These are phyloP conservation scores for Luffa aegyptiaca DNA, from an alignment of 306 rosid species.

Conservation along the genomic window DNA sequence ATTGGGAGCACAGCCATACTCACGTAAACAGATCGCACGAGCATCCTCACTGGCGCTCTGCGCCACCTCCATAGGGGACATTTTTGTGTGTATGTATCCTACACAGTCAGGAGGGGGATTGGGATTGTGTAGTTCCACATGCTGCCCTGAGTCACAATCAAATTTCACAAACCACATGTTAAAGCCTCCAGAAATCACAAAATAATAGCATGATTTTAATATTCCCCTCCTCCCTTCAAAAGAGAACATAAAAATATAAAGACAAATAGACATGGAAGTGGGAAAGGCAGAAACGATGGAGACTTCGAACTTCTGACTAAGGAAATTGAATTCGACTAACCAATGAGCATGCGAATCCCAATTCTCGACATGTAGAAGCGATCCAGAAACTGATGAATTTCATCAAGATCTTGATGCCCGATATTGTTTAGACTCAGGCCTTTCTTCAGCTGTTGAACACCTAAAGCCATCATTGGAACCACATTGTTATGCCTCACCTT, in stretches of 20 bases:
- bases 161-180: neutral
- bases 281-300: neutral
- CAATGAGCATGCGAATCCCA: slow-evolving; percentile 97
- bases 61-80: slow-evolving; percentile 79
- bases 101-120: slow-evolving; percentile 67
- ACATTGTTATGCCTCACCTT: slow-evolving; percentile 97
- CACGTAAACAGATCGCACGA: slow-evolving; percentile 65
- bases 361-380: slow-evolving; percentile 97
- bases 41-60: slow-evolving; percentile 77
- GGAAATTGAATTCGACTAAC: slow-evolving; percentile 24
- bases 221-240: neutral
- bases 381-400: slow-evolving; percentile 85
- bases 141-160: slow-evolving; percentile 67
- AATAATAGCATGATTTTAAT: neutral
- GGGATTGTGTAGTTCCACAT: slow-evolving; percentile 93
- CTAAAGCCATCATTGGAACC: slow-evolving; percentile 93
- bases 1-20: slow-evolving; percentile 81
- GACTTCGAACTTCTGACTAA: neutral
- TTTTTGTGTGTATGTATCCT: slow-evolving; percentile 85
- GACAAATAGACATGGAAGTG: neutral
- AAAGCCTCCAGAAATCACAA: slow-evolving; percentile 1
- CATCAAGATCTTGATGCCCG: slow-evolving; percentile 46
- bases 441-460: slow-evolving; percentile 93
- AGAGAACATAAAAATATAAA: neutral
- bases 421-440: slow-evolving; percentile 33